phyloP scores from a whole-genome alignment of 352 stramenopile genomes.

The Globisporangium spinosum region DNA sequence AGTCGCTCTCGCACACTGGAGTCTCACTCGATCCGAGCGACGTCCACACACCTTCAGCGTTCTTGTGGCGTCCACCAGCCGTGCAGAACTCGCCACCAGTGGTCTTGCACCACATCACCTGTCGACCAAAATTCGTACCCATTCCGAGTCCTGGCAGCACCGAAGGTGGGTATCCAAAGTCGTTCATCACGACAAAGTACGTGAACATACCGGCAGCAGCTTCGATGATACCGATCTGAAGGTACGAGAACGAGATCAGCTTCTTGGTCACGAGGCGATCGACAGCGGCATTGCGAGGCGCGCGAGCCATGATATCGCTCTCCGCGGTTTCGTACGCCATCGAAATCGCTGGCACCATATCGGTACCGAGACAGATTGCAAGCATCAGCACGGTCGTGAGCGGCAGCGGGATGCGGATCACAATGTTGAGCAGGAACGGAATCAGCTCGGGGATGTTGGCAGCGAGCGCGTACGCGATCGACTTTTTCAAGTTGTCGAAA shows the following conservation, averaged over 20 bases:
- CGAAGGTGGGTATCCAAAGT: conserved; percentile 77
- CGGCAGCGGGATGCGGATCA: conserved; percentile 81
- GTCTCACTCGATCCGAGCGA: conserved; percentile 22
- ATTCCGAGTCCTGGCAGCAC: conserved; percentile 55
- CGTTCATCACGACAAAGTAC: conserved; percentile 86
- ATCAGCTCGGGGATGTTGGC: conserved; percentile 90
- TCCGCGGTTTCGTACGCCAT: conserved; percentile 89
- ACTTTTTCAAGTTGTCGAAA: conserved; percentile 96
- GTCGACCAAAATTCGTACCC: conserved; percentile 56
- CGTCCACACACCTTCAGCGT: conserved; percentile 15
- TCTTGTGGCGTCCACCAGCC: conserved; percentile 27
- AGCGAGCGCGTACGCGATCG: conserved; percentile 89
- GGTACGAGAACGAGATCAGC: conserved; percentile 88
- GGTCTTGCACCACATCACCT: conserved; percentile 76
- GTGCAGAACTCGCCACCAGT: conserved; percentile 54
- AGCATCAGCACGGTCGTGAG: conserved; percentile 92
- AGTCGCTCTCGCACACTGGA: conserved; percentile 22
- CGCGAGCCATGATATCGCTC: conserved; percentile 85
- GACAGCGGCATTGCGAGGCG: conserved; percentile 70
- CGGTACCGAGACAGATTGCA: conserved; percentile 88
- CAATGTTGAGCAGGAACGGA: conserved; percentile 84
- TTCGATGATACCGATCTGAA: conserved; percentile 88
- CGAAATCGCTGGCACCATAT: conserved; percentile 91
- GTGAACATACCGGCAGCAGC: conserved; percentile 85
- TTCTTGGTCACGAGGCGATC: conserved; percentile 88